A percentile compares a stretch with the other conserved stretches of the same genome.
Conservation (phyloP, 2,329 filamentous ascomycete species). For the Hypoxylon sp. region DNA sequence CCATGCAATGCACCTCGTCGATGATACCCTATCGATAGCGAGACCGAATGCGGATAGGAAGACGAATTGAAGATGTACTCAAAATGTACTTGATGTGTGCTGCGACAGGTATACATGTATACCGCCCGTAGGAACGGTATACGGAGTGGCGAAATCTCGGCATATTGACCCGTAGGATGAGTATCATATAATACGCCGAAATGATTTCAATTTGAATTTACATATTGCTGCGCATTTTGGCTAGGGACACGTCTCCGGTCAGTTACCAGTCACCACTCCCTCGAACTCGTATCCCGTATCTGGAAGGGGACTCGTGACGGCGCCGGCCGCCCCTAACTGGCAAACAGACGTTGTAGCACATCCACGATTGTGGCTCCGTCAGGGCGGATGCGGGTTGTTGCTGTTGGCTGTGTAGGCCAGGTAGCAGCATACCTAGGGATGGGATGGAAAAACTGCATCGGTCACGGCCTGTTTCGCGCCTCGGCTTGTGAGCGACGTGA, state of each 20-base stretch:
- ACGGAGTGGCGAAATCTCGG: conserved; percentile 16
- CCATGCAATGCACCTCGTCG: not conserved
- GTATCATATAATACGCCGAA: conserved; percentile 1
- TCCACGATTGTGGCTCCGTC: not conserved
- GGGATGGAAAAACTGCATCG: not conserved
- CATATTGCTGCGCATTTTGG: not conserved
- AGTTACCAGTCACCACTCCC: not conserved
- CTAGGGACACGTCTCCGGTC: not conserved
- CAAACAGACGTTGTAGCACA: not conserved
- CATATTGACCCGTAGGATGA: not conserved
- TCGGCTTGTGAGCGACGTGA: conserved; percentile 7
- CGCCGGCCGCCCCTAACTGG: conserved; percentile 3
- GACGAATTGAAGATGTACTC: conserved; percentile 7
- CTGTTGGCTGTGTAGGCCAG: not conserved
- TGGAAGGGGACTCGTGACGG: conserved; percentile 14
- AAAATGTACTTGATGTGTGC: not conserved
- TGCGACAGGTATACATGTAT: not conserved
- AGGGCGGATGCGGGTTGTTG: not conserved
- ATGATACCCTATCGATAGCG: conserved; percentile 1
- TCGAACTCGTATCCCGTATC: not conserved
- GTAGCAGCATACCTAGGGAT: not conserved
- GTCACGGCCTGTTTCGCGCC: conserved; percentile 13
- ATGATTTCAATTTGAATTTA: not conserved
- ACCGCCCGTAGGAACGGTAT: conserved; percentile 10
- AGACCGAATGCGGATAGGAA: conserved; percentile 3